Evolutionary conservation across 78 protist genomes (phyloP).

Genomic region (Thecamonas trahens): DNA sequence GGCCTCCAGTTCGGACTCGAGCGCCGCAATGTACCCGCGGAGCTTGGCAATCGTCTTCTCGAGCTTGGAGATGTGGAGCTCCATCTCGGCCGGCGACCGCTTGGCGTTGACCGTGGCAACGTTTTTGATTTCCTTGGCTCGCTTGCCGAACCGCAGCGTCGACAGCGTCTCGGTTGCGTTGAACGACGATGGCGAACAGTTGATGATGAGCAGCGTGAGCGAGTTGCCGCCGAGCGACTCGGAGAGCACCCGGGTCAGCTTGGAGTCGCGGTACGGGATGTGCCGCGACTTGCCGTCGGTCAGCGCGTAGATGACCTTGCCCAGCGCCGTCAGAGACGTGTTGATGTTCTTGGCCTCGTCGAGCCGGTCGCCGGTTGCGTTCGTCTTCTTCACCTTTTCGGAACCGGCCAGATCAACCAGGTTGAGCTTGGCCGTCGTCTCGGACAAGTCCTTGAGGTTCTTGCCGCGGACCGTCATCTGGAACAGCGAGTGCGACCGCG

Average conservation of each 20-base stretch:
- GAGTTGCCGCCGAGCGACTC: constrained; percentile 53
- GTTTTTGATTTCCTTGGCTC: background rate
- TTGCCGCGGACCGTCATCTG: background rate
- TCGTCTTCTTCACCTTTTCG: constrained; percentile 25
- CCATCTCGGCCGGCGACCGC: background rate
- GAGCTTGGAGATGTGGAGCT: too few relatives aligned
- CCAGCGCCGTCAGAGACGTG: constrained; percentile 41
- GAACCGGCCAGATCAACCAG: constrained; percentile 57
- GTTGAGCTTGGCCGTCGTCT: constrained; percentile 11
- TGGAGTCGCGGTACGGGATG: constrained; percentile 75
- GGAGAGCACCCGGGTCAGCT: constrained; percentile 58
- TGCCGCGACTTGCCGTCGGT: background rate
- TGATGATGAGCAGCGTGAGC: constrained; percentile 55
- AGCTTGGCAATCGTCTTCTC: too few relatives aligned
- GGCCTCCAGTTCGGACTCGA: too few relatives aligned
- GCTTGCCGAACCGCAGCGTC: background rate
- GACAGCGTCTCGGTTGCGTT: background rate
- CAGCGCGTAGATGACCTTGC: constrained; percentile 19
- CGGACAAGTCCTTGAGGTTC: background rate
- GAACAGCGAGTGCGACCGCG: constrained; percentile 9
- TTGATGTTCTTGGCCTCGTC: constrained; percentile 35
- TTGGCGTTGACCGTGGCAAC: background rate
- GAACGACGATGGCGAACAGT: constrained; percentile 24
- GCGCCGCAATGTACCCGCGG: too few relatives aligned
- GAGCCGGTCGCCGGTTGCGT: constrained; percentile 36